Base-by-base conservation (phyloP, 164 flowering plant genomes). In the Pachysandra terminalis region DNA sequence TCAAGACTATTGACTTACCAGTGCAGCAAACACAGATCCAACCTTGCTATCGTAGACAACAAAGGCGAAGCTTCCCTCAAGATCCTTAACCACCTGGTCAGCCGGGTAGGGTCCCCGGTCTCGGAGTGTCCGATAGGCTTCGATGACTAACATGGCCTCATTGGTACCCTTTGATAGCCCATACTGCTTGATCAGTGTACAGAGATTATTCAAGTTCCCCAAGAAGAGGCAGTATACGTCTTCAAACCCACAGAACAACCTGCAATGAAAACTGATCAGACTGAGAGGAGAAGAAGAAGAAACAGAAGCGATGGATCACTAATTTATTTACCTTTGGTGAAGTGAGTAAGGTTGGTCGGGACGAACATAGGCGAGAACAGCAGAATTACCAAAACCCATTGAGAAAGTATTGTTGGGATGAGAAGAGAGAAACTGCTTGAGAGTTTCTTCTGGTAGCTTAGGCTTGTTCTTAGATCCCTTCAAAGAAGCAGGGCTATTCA, bases 51-150 rank as follows among this genome's bases (percentile, higher is more conserved):
- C 99, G 65, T 81, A 95, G 64, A 95, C 68, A 53, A 95, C 84
- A 67, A 95, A 95, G 23, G 89, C 90, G 67, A 92, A 95, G 73
- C 89, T 85, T 3, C 99, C 98, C 0, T 87, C 87, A 32, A 95
- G 81, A 71, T 85, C 96, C 83, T 90, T 92, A 0, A 95, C 70
- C 23, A 95, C 98, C 73, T 95, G 97, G 69, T 94, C 97, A 27
- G 96, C 96, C 0, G 98, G 98, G 63, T 91, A 94, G 0, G 97
- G 97, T 14, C 94, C 93, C 0, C 98, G 74, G 73, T 94, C 97
- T 0, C 97, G 72, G 0, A 94, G 86, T 0, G 98, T 94, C 61
- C 90, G 65, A 57, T 90, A 95, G 0, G 97, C 97, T 69, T 92
- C 96, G 22, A 89, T 89, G 63, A 89, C 80, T 40, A 92, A 67